A percentile compares a stretch with the other conserved stretches of the same genome.
phyloP scores from a whole-genome alignment of 306 rosid genomes.

The Mimosa pudica region DNA sequence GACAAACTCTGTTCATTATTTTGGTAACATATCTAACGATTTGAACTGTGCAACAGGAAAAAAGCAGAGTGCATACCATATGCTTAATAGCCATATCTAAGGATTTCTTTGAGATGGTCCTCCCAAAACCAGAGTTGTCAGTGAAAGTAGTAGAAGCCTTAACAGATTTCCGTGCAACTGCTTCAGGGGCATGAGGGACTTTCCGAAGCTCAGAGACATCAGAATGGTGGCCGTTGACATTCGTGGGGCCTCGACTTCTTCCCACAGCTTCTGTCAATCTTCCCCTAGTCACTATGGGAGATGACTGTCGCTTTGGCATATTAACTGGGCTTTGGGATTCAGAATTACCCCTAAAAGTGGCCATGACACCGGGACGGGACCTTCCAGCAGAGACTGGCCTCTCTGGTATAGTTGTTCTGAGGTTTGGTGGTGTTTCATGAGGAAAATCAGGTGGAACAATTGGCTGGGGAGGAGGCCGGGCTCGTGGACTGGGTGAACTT shows the following conservation, averaged over 20 bases:
- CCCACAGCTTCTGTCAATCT: slow-evolving; percentile 67
- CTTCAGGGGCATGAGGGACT: slow-evolving; percentile 49
- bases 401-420: slow-evolving; percentile 85
- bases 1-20: background rate
- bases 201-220: background rate
- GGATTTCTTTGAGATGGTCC: slow-evolving; percentile 91
- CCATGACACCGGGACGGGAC: slow-evolving; percentile 68
- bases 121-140: slow-evolving; percentile 87
- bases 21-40: background rate
- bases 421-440: slow-evolving; percentile 93
- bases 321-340: slow-evolving; percentile 53
- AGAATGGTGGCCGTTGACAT: slow-evolving; percentile 55
- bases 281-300: slow-evolving; percentile 80
- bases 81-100: slow-evolving; percentile 95
- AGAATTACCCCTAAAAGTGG: slow-evolving; percentile 57
- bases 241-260: slow-evolving; percentile 59
- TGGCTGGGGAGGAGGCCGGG: slow-evolving; percentile 80
- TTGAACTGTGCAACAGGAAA: background rate
- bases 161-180: slow-evolving; percentile 65
- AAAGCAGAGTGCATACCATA: slow-evolving; percentile 63
- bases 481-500: slow-evolving; percentile 85
- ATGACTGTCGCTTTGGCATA: slow-evolving; percentile 69
- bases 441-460: slow-evolving; percentile 87
- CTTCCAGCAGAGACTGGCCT: slow-evolving; percentile 97
- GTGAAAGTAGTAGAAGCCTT: slow-evolving; percentile 62